Evolutionary conservation across 225 moss, liverwort and hornwort genomes (phyloP).

Genomic region (Ulota crispa): DNA sequence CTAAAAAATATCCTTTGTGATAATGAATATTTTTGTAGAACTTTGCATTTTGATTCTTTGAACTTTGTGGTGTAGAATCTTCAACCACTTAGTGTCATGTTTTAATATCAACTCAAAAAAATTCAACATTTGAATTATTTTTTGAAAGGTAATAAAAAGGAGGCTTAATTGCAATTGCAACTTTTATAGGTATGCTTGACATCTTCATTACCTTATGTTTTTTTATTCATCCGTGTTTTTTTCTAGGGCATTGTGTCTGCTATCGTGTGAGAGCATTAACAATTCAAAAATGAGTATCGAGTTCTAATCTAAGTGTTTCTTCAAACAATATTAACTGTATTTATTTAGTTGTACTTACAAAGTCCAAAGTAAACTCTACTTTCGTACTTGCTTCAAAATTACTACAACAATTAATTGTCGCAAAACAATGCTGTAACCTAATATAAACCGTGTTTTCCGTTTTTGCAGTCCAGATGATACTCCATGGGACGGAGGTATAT

Average conservation of each 20-base stretch:
- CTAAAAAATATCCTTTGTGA: no score
- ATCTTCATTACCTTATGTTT: background rate
- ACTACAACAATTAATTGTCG: background rate
- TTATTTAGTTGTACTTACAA: background rate
- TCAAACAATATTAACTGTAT: background rate
- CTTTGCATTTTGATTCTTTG: no score
- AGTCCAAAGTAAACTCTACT: background rate
- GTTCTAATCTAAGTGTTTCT: background rate
- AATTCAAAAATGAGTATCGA: background rate
- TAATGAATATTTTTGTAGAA: no score
- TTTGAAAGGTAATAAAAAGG: background rate
- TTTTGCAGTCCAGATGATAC: conserved; percentile 95
- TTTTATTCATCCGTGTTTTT: no score
- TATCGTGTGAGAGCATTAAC: background rate
- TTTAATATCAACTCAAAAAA: background rate
- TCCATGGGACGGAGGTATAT: conserved; percentile 98
- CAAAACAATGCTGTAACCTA: conserved; percentile 6
- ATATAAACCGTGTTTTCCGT: background rate
- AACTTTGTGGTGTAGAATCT: no score
- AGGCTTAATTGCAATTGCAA: background rate
- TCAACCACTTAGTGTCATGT: no score
- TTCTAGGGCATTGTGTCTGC: background rate
- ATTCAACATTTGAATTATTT: background rate
- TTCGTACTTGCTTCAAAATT: background rate
- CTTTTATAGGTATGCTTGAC: background rate